Evolutionary conservation across 2,329 filamentous ascomycete species (phyloP).

Genomic region (Colletotrichum lupini): DNA sequence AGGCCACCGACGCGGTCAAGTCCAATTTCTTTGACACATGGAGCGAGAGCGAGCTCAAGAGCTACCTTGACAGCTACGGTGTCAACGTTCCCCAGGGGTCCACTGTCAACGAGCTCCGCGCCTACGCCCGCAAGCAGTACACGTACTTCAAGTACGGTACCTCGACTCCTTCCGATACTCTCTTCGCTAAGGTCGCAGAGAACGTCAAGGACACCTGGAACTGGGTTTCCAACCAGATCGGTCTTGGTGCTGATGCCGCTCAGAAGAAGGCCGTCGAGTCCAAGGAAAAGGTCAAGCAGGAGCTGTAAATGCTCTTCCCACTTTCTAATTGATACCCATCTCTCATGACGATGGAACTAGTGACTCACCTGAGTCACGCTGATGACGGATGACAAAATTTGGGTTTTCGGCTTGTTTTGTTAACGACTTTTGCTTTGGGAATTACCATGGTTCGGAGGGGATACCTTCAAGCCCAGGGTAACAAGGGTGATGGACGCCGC

Average conservation of each 20-base stretch:
- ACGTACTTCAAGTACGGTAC: constrained; percentile 84
- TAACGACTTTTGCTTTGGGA: constrained; percentile 15
- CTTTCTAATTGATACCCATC: neutral
- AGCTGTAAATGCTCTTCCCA: constrained; percentile 54
- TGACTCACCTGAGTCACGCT: constrained; percentile 7
- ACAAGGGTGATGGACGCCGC: constrained; percentile 1
- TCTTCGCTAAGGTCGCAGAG: constrained; percentile 72
- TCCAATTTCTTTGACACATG: constrained; percentile 76
- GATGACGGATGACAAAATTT: constrained; percentile 36
- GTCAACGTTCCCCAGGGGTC: constrained; percentile 75
- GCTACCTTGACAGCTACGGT: constrained; percentile 83
- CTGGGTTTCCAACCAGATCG: constrained; percentile 63
- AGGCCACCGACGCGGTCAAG: constrained; percentile 74
- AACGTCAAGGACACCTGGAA: constrained; percentile 58
- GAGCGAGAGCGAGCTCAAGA: constrained; percentile 79
- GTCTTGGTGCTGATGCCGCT: constrained; percentile 59
- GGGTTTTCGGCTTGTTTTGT: constrained; percentile 31
- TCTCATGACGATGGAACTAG: neutral
- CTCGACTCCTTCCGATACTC: constrained; percentile 70
- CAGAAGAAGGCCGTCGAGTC: constrained; percentile 54
- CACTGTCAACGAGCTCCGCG: constrained; percentile 75
- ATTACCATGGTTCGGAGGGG: constrained; percentile 22
- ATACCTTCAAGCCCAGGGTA: neutral
- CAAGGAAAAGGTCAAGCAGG: constrained; percentile 55
- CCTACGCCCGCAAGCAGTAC: constrained; percentile 76